These are phyloP conservation scores for Rhizoctonia solani DNA, from an alignment of 1,284 basidiomycete species.

Conservation along the genomic window DNA sequence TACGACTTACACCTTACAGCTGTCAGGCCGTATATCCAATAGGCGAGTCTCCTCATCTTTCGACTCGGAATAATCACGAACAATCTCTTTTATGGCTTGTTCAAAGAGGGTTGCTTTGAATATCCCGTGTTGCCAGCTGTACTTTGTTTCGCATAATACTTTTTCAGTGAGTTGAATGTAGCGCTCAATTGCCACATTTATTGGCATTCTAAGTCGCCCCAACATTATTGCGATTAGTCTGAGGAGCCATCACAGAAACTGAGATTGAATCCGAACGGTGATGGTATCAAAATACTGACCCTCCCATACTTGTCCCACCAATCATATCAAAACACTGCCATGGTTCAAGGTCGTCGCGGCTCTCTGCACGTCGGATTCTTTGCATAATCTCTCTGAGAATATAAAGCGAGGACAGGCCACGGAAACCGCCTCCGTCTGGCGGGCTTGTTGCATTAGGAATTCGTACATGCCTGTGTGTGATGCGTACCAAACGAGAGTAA, in stretches of 20 bases:
- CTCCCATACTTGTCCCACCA: constrained; percentile 34
- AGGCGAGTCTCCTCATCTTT: not conserved
- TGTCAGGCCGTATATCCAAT: not conserved
- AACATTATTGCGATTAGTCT: constrained; percentile 22
- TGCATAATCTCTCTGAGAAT: constrained; percentile 14
- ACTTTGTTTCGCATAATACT: not conserved
- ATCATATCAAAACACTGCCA: constrained; percentile 32
- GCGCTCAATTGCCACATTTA: not conserved
- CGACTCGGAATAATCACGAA: not conserved
- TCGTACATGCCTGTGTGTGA: not conserved
- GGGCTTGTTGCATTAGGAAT: not conserved
- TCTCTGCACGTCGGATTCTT: not conserved
- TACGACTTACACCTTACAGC: constrained; percentile 12
- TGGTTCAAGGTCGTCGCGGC: not conserved
- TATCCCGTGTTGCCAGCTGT: not conserved
- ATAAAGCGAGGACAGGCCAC: constrained; percentile 10
- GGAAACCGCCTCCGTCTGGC: constrained; percentile 6
- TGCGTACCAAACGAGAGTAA: not conserved
- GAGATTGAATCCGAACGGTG: not conserved
- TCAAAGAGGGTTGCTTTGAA: constrained; percentile 10
- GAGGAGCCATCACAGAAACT: not conserved
- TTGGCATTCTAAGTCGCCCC: constrained; percentile 7
- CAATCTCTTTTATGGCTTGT: not conserved
- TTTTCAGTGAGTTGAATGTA: not conserved
- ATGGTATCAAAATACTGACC: constrained; percentile 6